These are phyloP conservation scores for Psilocybe cyanescens DNA, from an alignment of 768 basidiomycete genomes.

Conservation along the genomic window DNA sequence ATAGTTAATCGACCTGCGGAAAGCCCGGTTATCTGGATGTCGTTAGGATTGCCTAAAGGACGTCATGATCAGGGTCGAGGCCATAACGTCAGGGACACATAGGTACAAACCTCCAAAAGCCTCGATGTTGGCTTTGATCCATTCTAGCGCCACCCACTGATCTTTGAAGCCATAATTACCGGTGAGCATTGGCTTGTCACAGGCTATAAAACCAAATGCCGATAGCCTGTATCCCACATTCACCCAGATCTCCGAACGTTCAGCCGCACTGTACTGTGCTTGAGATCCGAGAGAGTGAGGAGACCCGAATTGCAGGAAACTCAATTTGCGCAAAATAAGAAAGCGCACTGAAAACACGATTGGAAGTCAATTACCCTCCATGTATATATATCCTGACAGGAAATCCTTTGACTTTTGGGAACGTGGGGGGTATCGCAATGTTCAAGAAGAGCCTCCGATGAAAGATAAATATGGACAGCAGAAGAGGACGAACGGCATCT, in stretches of 20 bases:
- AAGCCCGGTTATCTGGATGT: conserved; percentile 69
- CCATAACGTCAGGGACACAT: not conserved
- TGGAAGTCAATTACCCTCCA: conserved; percentile 56
- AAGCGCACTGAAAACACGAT: conserved; percentile 1
- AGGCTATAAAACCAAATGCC: conserved; percentile 77
- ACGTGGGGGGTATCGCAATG: conserved; percentile 61
- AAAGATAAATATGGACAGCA: not conserved
- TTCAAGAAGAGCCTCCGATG: conserved; percentile 64
- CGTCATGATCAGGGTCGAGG: not conserved
- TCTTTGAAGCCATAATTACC: conserved; percentile 90
- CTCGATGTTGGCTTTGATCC: conserved; percentile 70
- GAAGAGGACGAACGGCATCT: conserved; percentile 16
- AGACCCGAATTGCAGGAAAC: conserved; percentile 80
- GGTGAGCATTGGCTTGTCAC: conserved; percentile 57
- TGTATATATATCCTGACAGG: conserved; percentile 81
- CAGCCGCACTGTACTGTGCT: conserved; percentile 68
- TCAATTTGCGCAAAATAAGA: conserved; percentile 25
- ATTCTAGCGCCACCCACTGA: conserved; percentile 77
- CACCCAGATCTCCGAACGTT: conserved; percentile 71
- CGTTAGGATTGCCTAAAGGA: conserved; percentile 54
- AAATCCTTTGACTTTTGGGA: conserved; percentile 44
- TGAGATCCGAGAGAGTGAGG: conserved; percentile 65
- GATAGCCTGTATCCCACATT: conserved; percentile 80
- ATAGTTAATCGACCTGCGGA: conserved; percentile 59
- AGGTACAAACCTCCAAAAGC: conserved; percentile 63